These are phyloP conservation scores for Eucalyptus cloeziana DNA, from an alignment of 345 rosid genomes.

Conservation along the genomic window DNA sequence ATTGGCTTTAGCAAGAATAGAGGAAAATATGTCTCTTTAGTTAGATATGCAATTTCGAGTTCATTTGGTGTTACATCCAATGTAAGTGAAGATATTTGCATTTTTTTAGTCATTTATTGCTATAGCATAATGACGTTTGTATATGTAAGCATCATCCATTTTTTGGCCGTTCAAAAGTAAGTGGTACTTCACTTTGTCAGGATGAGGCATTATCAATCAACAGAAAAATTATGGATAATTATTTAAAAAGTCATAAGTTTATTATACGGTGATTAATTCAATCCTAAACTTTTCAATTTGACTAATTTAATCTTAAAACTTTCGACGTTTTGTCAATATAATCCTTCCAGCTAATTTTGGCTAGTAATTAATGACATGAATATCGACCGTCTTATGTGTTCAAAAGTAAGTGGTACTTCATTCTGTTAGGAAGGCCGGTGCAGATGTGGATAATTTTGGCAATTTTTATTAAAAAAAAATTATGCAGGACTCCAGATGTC, in stretches of 20 bases:
- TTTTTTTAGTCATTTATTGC: no score
- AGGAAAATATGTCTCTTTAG: neutral
- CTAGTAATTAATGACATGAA: rapidly evolving
- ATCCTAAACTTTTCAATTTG: rapidly evolving
- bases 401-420: no score
- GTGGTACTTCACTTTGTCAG: no score
- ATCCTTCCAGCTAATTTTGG: rapidly evolving
- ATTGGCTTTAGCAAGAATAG: neutral
- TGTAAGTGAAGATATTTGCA: neutral
- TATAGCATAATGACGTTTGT: no score
- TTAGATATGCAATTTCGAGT: neutral
- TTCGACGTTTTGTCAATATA: no score
- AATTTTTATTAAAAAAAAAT: no score
- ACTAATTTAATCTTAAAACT: no score
- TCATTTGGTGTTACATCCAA: neutral
- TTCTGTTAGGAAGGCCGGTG: rapidly evolving
- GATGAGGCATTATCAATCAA: no score
- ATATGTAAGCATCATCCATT: no score
- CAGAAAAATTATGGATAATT: neutral
- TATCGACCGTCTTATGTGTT: rapidly evolving
- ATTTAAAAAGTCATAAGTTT: rapidly evolving
- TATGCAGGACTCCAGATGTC: neutral
- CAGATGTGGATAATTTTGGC: rapidly evolving
- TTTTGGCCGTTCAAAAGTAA: no score
- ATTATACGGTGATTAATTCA: neutral